Percentiles rank a stretch among this genome's conserved stretches.
phyloP scores from a whole-genome alignment of 257 asterid species.

The Jacaranda copaia region DNA sequence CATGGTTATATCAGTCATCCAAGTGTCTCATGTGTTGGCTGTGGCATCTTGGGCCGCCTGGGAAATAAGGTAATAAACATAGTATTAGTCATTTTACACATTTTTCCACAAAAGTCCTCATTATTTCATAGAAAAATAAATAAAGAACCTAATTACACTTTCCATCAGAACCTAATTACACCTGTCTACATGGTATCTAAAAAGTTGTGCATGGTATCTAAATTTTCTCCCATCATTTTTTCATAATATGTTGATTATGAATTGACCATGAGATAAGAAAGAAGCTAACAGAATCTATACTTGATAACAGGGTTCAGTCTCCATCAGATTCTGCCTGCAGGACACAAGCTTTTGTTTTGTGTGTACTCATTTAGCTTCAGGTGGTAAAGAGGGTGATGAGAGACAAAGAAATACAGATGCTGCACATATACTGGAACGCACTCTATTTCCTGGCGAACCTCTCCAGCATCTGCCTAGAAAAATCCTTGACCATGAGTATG shows the following conservation, averaged over 20 bases:
- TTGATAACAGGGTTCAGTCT: constrained; percentile 66
- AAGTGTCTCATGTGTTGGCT: constrained; percentile 60
- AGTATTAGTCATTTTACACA: constrained; percentile 1
- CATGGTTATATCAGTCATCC: constrained; percentile 49
- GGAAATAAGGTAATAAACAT: constrained; percentile 60
- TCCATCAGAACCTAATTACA: too few species aligned
- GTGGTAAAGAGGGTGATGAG: constrained; percentile 62
- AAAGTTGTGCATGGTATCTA: background rate
- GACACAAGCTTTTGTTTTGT: constrained; percentile 70
- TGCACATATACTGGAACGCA: constrained; percentile 53
- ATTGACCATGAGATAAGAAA: constrained; percentile 20
- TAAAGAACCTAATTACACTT: constrained; percentile 1
- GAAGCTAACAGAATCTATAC: constrained; percentile 37
- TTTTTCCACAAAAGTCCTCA: constrained; percentile 8
- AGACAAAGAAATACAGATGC: constrained; percentile 62
- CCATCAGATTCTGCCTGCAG: constrained; percentile 61
- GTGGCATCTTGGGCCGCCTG: constrained; percentile 64
- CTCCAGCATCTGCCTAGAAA: constrained; percentile 56
- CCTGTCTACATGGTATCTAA: background rate
- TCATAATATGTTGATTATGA: background rate
- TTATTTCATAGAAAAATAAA: constrained; percentile 4
- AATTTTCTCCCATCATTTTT: background rate
- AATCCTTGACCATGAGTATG: constrained; percentile 73
- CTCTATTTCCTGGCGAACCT: constrained; percentile 51
- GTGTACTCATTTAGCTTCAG: constrained; percentile 69